Conservation (phyloP, 176 grass and related monocot species). For the Typha latifolia region DNA sequence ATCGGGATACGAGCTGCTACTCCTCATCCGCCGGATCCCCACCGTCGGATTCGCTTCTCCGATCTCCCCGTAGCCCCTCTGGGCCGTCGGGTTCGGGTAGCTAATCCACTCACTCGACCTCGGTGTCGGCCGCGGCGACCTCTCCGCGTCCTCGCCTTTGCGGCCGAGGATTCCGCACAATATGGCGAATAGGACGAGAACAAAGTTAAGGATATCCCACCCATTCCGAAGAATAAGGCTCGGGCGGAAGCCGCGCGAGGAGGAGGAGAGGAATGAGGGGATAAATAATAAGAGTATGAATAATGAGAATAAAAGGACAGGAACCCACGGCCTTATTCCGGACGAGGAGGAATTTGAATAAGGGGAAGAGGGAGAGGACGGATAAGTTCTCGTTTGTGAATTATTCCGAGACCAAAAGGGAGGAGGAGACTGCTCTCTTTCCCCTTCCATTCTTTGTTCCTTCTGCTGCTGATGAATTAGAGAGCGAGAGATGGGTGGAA, state of each 20-base stretch:
- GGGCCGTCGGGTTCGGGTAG: conserved; percentile 16
- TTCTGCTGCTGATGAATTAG: neutral
- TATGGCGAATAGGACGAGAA: conserved; percentile 73
- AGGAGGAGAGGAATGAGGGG: conserved; percentile 32
- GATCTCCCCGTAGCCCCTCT: neutral
- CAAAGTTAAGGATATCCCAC: conserved; percentile 78
- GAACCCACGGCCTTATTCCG: conserved; percentile 52
- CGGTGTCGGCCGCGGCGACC: neutral
- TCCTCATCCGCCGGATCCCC: conserved; percentile 64
- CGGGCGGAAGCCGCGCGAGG: conserved; percentile 19
- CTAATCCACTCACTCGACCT: conserved; percentile 14
- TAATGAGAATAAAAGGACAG: conserved; percentile 56
- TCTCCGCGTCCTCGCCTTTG: conserved; percentile 23
- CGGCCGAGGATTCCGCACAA: conserved; percentile 72
- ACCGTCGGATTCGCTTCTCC: neutral
- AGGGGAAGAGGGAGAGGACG: conserved; percentile 5
- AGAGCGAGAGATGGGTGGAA: neutral
- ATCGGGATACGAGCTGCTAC: conserved; percentile 84
- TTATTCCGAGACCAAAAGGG: conserved; percentile 12
- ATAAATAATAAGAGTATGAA: conserved; percentile 53
- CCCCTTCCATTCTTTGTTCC: conserved; percentile 26
- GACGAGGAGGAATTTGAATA: conserved; percentile 4
- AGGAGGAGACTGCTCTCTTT: conserved; percentile 20
- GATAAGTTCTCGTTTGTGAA: neutral
- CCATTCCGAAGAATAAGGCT: conserved; percentile 47